phyloP scores from a whole-genome alignment of 331 rosid species.

The Arachis monticola region DNA sequence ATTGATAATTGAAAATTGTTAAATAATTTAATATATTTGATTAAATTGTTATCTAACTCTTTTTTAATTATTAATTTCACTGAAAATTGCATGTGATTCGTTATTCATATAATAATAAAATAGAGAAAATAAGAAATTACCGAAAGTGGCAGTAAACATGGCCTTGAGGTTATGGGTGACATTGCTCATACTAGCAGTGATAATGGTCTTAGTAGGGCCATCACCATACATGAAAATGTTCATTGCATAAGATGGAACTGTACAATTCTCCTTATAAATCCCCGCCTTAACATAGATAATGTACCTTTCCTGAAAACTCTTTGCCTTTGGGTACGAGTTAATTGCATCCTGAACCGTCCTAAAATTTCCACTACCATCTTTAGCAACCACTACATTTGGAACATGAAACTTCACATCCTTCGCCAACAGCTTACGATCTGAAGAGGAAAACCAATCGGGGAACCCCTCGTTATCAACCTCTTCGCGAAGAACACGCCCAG shows the following conservation, averaged over 20 bases:
- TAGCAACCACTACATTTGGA: slow-evolving; percentile 52
- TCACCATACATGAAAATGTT: slow-evolving; percentile 58
- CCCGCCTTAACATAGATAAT: slow-evolving; percentile 40
- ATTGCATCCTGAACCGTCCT: slow-evolving; percentile 47
- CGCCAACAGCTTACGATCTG: slow-evolving; percentile 54
- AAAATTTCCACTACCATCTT: slow-evolving; percentile 55
- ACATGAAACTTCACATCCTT: background rate
- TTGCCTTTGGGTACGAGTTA: slow-evolving; percentile 40
- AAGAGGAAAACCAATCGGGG: slow-evolving; percentile 51
- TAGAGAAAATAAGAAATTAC: slow-evolving; percentile 17
- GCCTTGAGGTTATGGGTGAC: slow-evolving; percentile 30
- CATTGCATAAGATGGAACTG: background rate
- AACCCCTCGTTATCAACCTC: slow-evolving; percentile 35
- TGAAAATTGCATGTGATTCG: no score
- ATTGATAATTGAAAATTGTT: no score
- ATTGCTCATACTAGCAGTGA: slow-evolving; percentile 47
- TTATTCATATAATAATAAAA: no score
- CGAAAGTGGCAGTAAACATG: slow-evolving; percentile 50
- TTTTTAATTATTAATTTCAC: no score
- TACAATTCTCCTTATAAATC: slow-evolving; percentile 28
- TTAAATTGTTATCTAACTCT: no score
- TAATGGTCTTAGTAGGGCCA: slow-evolving; percentile 53
- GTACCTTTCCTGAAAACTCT: slow-evolving; percentile 29
- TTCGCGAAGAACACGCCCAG: slow-evolving; percentile 46
- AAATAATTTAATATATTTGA: no score